Conservation (phyloP, 441 rosid species). For the Populus hybrid region DNA sequence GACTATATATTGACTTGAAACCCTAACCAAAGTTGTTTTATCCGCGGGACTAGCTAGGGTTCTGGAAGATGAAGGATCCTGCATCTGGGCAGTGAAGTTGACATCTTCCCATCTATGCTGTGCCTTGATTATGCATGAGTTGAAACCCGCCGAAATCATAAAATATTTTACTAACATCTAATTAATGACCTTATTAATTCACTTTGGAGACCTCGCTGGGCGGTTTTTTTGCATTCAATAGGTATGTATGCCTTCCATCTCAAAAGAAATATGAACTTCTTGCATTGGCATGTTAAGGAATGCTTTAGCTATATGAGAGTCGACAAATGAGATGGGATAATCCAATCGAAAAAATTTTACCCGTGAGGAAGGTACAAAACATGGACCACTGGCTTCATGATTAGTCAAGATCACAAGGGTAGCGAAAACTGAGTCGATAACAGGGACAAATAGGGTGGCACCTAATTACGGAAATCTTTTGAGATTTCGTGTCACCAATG, state of each 20-base stretch:
- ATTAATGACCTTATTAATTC: background rate
- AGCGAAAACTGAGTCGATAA: slow-evolving; percentile 21
- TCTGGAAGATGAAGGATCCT: slow-evolving; percentile 16
- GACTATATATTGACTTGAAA: slow-evolving; percentile 24
- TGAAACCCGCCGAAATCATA: slow-evolving; percentile 20
- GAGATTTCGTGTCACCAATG: slow-evolving; percentile 40
- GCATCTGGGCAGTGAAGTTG: slow-evolving; percentile 8
- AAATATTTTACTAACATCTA: slow-evolving; percentile 4
- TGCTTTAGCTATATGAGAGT: background rate
- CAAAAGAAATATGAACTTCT: background rate
- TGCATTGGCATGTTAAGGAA: slow-evolving; percentile 16
- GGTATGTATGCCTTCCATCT: background rate
- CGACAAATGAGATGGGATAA: slow-evolving; percentile 9
- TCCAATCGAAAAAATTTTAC: slow-evolving; percentile 11
- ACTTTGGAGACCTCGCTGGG: background rate
- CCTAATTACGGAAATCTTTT: slow-evolving; percentile 58
- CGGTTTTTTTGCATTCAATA: background rate
- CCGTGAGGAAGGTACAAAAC: slow-evolving; percentile 12
- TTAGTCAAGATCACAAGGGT: slow-evolving; percentile 32
- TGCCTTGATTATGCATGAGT: slow-evolving; percentile 8
- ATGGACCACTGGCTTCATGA: slow-evolving; percentile 28
- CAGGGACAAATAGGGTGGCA: slow-evolving; percentile 55
- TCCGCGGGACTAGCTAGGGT: slow-evolving; percentile 20
- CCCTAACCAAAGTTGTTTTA: slow-evolving; percentile 29
- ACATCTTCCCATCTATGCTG: slow-evolving; percentile 14